Percentiles rank a stretch among this genome's conserved stretches.
Evolutionary conservation across 1,139 yeast genomes (phyloP).

Genomic region (Keqinozyma sinolaborantium): DNA sequence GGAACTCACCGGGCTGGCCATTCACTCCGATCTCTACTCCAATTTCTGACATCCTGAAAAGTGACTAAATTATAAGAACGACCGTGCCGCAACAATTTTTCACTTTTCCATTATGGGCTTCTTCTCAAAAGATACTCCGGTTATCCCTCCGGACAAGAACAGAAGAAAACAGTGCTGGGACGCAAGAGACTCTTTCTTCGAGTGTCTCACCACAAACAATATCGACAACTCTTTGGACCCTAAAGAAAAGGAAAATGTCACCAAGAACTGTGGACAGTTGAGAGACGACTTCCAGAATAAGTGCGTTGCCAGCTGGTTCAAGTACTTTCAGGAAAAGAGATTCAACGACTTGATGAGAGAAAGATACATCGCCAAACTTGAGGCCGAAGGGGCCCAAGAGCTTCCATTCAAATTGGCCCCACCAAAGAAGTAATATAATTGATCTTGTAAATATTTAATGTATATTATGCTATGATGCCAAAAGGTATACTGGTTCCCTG

Average conservation of each 20-base stretch:
- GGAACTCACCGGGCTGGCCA: slow-evolving; percentile 9
- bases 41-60: slow-evolving; percentile 3
- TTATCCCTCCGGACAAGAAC: slow-evolving; percentile 40
- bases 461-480: slow-evolving; percentile 14
- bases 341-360: slow-evolving; percentile 40
- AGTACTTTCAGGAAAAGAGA: slow-evolving; percentile 47
- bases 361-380: slow-evolving; percentile 39
- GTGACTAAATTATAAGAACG: too few species aligned
- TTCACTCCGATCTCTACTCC: slow-evolving; percentile 9
- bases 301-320: slow-evolving; percentile 45
- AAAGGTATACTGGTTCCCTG: slow-evolving; percentile 31
- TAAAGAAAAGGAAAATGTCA: slow-evolving; percentile 29
- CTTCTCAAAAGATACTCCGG: slow-evolving; percentile 20
- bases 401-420: slow-evolving; percentile 43
- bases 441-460: slow-evolving; percentile 3
- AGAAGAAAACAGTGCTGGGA: slow-evolving; percentile 44
- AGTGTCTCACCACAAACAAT: slow-evolving; percentile 34
- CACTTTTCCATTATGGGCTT: too few species aligned
- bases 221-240: slow-evolving; percentile 45
- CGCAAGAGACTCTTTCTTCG: slow-evolving; percentile 40
- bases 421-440: slow-evolving; percentile 7
- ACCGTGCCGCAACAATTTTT: too few species aligned
- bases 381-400: slow-evolving; percentile 47
- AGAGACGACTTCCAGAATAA: slow-evolving; percentile 34
- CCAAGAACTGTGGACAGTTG: slow-evolving; percentile 30